Percentiles rank a stretch among this genome's conserved stretches.
These are phyloP conservation scores for Kingdonia uniflora DNA, from an alignment of 164 flowering plant species.

Conservation along the genomic window DNA sequence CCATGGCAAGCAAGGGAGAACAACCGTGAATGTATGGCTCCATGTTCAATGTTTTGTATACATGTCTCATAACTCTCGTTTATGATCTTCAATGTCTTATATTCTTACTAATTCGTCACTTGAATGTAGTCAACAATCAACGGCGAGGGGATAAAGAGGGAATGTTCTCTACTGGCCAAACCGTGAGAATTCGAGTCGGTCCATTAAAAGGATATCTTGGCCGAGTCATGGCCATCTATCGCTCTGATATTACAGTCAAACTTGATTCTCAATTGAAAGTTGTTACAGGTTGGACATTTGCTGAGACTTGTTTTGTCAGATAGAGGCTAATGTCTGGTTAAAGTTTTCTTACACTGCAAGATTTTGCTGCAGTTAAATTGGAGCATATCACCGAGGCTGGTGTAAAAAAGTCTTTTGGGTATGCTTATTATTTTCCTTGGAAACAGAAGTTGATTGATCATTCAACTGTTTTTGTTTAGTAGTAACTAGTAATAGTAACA, in stretches of 20 bases:
- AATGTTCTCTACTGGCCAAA: constrained; percentile 71
- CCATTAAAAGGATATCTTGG: constrained; percentile 88
- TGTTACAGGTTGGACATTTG: constrained; percentile 55
- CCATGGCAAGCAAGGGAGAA: constrained; percentile 38
- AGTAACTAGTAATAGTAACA: too few species aligned
- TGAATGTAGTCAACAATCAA: constrained; percentile 34
- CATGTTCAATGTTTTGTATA: not conserved
- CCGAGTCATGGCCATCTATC: constrained; percentile 67
- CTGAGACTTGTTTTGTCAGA: constrained; percentile 1
- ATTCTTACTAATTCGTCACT: constrained; percentile 4
- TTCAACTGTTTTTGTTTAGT: too few species aligned
- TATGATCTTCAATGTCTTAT: not conserved
- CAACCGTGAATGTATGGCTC: constrained; percentile 44
- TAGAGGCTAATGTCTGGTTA: not conserved
- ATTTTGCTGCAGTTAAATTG: constrained; percentile 44
- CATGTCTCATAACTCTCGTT: not conserved
- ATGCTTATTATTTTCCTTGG: not conserved
- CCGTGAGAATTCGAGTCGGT: constrained; percentile 77
- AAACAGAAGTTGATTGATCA: too few species aligned
- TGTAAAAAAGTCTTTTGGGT: constrained; percentile 35
- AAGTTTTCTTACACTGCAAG: constrained; percentile 2
- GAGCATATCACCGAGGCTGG: constrained; percentile 86
- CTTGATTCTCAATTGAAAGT: constrained; percentile 74
- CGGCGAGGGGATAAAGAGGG: constrained; percentile 39
- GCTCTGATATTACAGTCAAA: constrained; percentile 80